Base-by-base conservation (phyloP, 2,329 filamentous ascomycete genomes). In the Fusarium mexicanum region DNA sequence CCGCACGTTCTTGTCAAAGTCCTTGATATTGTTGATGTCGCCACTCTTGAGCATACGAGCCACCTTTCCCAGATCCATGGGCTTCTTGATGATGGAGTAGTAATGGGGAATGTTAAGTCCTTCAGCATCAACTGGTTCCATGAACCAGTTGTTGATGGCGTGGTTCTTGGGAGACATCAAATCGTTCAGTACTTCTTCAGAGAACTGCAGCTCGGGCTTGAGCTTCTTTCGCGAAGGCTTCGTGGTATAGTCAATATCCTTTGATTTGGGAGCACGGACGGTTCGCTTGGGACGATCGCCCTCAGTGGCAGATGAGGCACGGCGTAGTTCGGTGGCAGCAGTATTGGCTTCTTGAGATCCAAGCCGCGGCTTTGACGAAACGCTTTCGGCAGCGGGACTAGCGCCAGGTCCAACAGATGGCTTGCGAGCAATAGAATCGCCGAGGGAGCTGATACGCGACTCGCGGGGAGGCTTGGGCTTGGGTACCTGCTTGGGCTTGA, bases 51-150 rank as follows among this genome's bases (percentile, higher is more conserved):
- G 87, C 83, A 97, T 97, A 47, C 88, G 87, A 41, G 89, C 87
- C 79, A 98, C 93, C n/a, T 94, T 98, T 22, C 89, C 87, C 57
- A 98, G 87, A 81, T 99, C 96, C 96, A 98, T 99, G 1, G 96
- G 96, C 81, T 95, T 94, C 86, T 98, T 98, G 84, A 99, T 95
- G 71, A 98, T 87, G 78, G 93, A 94, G 81, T 96, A 94, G 81
- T 99, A 99, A 31, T 93, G 92, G 2, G 96, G 96, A 68, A 98
- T 98, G 80, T 96, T 95, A 61, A 98, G 86, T 2, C 95, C 96
- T 41, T 98, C 95, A 1, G 96, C 95, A 80, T 99, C 96, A 26
- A 99, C 96, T 0, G 96, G 93, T 13, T 89, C 85, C 77, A 94
- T 85, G 85, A 99, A 99, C 67, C 93, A 92, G 63, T 88, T 87